These are phyloP conservation scores for Cladochytrium replicatum DNA, from an alignment of 192 early-diverging fungal genomes.

Conservation along the genomic window DNA sequence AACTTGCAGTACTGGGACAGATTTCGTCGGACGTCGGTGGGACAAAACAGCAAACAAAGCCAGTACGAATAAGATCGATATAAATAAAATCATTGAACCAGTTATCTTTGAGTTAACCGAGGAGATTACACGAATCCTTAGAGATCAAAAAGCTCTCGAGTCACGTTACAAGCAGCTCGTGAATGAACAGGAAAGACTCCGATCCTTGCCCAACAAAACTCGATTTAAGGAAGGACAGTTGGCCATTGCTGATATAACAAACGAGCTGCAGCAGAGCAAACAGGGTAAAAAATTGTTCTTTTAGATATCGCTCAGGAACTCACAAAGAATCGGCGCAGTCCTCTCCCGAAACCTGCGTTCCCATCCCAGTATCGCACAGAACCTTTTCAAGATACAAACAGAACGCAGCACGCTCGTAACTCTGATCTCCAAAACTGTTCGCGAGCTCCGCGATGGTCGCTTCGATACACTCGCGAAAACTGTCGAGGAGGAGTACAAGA, in stretches of 20 bases:
- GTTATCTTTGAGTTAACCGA: constrained; percentile 24
- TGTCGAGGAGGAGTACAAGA: constrained; percentile 48
- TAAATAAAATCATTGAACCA: constrained; percentile 1
- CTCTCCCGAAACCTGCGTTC: not conserved
- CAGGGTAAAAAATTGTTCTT: constrained; percentile 16
- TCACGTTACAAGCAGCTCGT: constrained; percentile 34
- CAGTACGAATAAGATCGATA: no score
- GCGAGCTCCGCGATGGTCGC: constrained; percentile 35
- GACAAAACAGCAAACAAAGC: constrained; percentile 24
- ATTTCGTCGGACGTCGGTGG: constrained; percentile 26
- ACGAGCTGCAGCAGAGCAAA: constrained; percentile 22
- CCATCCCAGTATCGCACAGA: constrained; percentile 35
- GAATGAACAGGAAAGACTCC: constrained; percentile 29
- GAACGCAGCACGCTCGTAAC: constrained; percentile 38
- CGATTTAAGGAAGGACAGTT: constrained; percentile 32
- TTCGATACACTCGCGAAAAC: constrained; percentile 38
- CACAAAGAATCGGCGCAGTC: not conserved
- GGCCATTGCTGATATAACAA: constrained; percentile 27
- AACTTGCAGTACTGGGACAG: constrained; percentile 40
- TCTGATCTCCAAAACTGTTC: constrained; percentile 28
- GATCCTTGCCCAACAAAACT: constrained; percentile 29
- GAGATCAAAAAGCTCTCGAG: constrained; percentile 35
- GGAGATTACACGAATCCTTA: constrained; percentile 36
- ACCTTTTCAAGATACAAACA: constrained; percentile 42
- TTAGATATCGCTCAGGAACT: not conserved